phyloP scores from a whole-genome alignment of 768 basidiomycete species.

The Boletus fagicola region DNA sequence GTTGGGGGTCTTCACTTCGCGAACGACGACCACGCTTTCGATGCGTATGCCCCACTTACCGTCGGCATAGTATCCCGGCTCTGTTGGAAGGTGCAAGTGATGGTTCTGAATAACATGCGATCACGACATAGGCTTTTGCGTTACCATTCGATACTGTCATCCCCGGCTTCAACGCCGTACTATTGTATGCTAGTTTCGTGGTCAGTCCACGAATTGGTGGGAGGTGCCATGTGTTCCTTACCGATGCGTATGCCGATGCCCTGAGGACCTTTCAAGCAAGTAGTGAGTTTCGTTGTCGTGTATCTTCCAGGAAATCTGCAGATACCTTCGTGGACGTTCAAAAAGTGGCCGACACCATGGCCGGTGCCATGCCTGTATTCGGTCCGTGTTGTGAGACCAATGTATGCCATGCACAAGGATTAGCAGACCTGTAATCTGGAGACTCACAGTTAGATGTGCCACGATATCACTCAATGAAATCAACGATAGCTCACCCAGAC shows the following conservation, averaged over 20 bases:
- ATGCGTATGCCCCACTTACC: slow-evolving; percentile 91
- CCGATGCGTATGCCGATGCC: slow-evolving; percentile 48
- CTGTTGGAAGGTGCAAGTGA: slow-evolving; percentile 32
- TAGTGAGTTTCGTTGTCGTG: slow-evolving; percentile 3
- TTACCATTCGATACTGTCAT: slow-evolving; percentile 87
- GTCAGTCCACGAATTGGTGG: background rate
- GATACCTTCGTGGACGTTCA: slow-evolving; percentile 86
- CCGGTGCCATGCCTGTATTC: slow-evolving; percentile 79
- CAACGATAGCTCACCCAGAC: slow-evolving; percentile 56
- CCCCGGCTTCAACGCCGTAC: slow-evolving; percentile 67
- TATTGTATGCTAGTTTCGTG: slow-evolving; percentile 57
- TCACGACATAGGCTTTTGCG: background rate
- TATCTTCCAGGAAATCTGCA: background rate
- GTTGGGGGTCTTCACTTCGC: slow-evolving; percentile 66
- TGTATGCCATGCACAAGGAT: background rate
- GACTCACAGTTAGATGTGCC: background rate
- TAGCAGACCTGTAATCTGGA: slow-evolving; percentile 55
- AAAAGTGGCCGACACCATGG: slow-evolving; percentile 91
- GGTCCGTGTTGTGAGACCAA: slow-evolving; percentile 4
- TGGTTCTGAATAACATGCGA: background rate
- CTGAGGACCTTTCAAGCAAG: slow-evolving; percentile 45
- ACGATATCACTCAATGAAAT: background rate
- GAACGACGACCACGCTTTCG: slow-evolving; percentile 84
- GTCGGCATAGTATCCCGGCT: slow-evolving; percentile 91
- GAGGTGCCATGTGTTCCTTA: slow-evolving; percentile 6